These are phyloP conservation scores for Colletotrichum tamarilloi DNA, from an alignment of 2,329 filamentous ascomycete species.

Conservation along the genomic window DNA sequence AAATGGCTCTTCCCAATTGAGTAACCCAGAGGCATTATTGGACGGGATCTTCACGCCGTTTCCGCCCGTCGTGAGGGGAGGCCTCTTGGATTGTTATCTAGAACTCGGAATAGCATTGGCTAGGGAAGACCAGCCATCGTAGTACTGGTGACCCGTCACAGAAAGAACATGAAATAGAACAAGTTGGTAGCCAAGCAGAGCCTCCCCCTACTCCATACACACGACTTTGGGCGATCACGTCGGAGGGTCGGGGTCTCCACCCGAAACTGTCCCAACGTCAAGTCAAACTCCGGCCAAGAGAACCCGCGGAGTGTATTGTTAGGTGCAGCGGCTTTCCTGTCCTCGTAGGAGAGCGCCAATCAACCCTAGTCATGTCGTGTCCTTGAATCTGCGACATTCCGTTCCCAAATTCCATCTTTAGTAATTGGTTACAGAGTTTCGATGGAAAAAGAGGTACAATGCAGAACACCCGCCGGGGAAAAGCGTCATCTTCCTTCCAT, in stretches of 20 bases:
- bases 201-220: conserved; percentile 6
- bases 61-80: not conserved
- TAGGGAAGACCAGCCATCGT: not conserved
- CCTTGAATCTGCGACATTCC: not conserved
- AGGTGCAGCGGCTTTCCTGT: not conserved
- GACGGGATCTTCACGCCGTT: not conserved
- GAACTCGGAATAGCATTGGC: not conserved
- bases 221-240: not conserved
- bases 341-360: too few species aligned
- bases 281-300: not conserved
- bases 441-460: not conserved
- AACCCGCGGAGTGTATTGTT: not conserved
- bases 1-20: conserved; percentile 23
- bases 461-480: not conserved
- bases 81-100: not conserved
- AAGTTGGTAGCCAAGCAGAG: conserved; percentile 21
- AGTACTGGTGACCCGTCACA: not conserved
- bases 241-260: conserved; percentile 14
- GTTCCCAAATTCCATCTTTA: not conserved
- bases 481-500: too few species aligned
- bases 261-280: conserved; percentile 31
- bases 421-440: not conserved
- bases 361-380: not conserved
- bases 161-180: not conserved
- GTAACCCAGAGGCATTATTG: conserved; percentile 4